Base-by-base conservation (phyloP, 768 basidiomycete species). In the Boletus vermiculosoides region DNA sequence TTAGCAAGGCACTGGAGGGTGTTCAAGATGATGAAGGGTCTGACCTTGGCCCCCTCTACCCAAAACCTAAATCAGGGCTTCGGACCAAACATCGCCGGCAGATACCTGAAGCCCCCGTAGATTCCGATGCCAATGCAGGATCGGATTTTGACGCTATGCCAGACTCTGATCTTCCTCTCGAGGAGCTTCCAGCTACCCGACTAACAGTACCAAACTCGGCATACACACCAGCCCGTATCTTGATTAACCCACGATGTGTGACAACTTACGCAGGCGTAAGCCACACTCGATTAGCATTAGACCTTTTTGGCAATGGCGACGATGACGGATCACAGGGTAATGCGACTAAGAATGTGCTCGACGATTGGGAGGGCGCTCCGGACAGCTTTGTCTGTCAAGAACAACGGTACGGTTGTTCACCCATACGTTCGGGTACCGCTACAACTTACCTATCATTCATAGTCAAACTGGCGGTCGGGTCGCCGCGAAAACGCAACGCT, bases 381-480 rank as follows among this genome's bases (percentile, higher is more conserved):
- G 95, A 98, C 70, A 93, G 90, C 61, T 99, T 97, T 73, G 95
- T 98, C 7, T 99, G 97, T 67, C 97, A 98, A 75, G 97, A 99
- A 72, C 92, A 93, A 71, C 82, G 81, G 90, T 90, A 53, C 47
- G 83, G 59, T 20, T 40, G 20, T 5, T 54, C 25, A 53, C 23
- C 23, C 46, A 56, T 42, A 7, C 25, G 31, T 63, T 13, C 18
- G 13, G 22, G 5, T 28, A 61, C 15, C 13, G 10, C 44, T 2
- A 36, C 33, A 20, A 42, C 48, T 62, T 12, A 65, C 39, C 0
- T 39, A 2, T 55, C 18, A 50, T 28, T 50, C 30, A 30, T 54
- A 91, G 88, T 65, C 86, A 87, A 78, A 94, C 92, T 0, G 92
- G 92, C 8, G 93, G 93, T n/a, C 77, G 93, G 33, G 84, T 90